Percentiles rank a stretch among this genome's conserved stretches.
These are phyloP conservation scores for Hypoxylon sp. DNA, from an alignment of 2,329 filamentous ascomycete genomes.

Conservation along the genomic window DNA sequence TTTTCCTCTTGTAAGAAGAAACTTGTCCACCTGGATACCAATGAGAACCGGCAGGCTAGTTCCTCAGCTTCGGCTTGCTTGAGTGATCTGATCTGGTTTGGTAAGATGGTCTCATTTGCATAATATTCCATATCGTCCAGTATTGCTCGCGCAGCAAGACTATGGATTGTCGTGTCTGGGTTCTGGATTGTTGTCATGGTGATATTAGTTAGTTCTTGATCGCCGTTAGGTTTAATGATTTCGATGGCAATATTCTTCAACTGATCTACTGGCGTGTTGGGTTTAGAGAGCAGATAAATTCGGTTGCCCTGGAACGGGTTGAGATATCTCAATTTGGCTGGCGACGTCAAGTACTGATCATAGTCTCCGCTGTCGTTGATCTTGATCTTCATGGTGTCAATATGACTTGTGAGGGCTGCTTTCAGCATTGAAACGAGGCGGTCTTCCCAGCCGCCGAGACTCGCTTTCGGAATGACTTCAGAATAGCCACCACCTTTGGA, in stretches of 20 bases:
- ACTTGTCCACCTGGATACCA: slow-evolving; percentile 39
- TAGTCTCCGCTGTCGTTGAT: slow-evolving; percentile 9
- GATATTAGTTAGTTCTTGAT: not conserved
- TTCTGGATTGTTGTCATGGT: not conserved
- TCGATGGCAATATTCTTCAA: not conserved
- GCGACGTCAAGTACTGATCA: slow-evolving; percentile 25
- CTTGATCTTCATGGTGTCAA: slow-evolving; percentile 15
- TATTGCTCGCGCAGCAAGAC: slow-evolving; percentile 28
- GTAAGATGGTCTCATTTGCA: not conserved
- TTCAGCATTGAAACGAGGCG: slow-evolving; percentile 38
- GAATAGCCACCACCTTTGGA: slow-evolving; percentile 70
- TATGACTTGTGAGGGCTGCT: slow-evolving; percentile 36
- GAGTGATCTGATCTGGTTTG: not conserved
- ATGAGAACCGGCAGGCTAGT: slow-evolving; percentile 36
- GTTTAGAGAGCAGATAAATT: slow-evolving; percentile 35
- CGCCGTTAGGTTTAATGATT: slow-evolving; percentile 11
- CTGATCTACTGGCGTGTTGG: slow-evolving; percentile 1
- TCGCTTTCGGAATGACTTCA: slow-evolving; percentile 46
- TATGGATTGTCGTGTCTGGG: slow-evolving; percentile 25
- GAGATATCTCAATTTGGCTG: slow-evolving; percentile 19
- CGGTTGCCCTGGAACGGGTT: slow-evolving; percentile 30
- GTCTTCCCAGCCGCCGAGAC: slow-evolving; percentile 35
- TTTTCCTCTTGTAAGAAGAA: slow-evolving; percentile 28
- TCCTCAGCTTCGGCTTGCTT: slow-evolving; percentile 19
- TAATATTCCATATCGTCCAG: slow-evolving; percentile 27